These are phyloP conservation scores for Kwoniella dendrophila DNA, from an alignment of 768 basidiomycete species.

Conservation along the genomic window DNA sequence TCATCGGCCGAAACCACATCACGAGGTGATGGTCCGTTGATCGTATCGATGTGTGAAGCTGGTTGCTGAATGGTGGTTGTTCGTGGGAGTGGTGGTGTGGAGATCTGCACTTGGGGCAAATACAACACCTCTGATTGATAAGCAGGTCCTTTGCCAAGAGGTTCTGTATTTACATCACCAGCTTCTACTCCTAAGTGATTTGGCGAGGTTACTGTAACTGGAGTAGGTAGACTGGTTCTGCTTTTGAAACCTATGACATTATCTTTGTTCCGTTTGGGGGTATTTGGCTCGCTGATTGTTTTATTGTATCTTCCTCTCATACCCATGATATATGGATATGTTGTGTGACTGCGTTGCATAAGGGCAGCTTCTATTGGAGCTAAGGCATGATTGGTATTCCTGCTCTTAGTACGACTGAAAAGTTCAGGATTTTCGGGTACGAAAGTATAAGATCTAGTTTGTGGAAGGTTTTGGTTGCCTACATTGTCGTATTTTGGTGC, in stretches of 20 bases:
- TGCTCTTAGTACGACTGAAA: neutral
- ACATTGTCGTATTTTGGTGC: neutral
- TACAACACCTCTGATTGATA: neutral
- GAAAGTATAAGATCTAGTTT: neutral
- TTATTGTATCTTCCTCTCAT: neutral
- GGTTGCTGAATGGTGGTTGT: neutral
- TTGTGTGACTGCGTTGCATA: neutral
- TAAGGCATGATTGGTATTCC: neutral
- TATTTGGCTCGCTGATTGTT: conserved; percentile 1
- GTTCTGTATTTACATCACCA: neutral
- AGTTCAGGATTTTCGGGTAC: neutral
- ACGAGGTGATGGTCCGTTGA: neutral
- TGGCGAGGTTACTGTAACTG: neutral
- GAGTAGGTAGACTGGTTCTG: neutral
- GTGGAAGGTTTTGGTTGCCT: neutral
- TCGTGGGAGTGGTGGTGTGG: neutral
- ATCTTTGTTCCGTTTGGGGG: neutral
- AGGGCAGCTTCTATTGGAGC: neutral
- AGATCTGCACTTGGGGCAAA: conserved; percentile 3
- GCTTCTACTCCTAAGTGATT: neutral
- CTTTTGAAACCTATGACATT: too few species aligned
- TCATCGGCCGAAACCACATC: neutral
- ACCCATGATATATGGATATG: too few species aligned
- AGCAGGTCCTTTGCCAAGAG: neutral
- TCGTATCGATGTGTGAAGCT: neutral